Percentiles rank a stretch among this genome's conserved stretches.
Evolutionary conservation across 768 basidiomycete genomes (phyloP).

Genomic region (Roridomyces roridus): DNA sequence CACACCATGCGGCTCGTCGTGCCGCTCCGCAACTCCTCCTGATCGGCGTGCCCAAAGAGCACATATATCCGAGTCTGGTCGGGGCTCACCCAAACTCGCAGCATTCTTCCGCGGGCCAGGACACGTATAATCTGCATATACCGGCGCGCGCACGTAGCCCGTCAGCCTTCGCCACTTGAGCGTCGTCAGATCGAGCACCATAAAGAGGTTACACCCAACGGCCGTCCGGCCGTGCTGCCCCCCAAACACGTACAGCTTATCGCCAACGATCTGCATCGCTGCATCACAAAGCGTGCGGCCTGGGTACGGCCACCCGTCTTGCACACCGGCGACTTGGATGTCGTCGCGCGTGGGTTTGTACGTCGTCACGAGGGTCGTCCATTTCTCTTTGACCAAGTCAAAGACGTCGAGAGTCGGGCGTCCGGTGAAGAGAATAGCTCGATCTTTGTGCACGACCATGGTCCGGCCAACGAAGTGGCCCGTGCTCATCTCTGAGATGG

Average conservation of each 20-base stretch:
- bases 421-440: constrained; percentile 45
- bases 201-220: constrained; percentile 45
- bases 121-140: constrained; percentile 21
- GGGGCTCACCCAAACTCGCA: constrained; percentile 40
- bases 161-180: constrained; percentile 33
- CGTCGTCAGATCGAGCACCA: constrained; percentile 32
- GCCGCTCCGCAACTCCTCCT: constrained; percentile 28
- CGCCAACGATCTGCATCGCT: constrained; percentile 31
- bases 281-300: constrained; percentile 14
- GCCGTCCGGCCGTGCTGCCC: constrained; percentile 34
- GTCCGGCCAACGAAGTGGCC: constrained; percentile 29
- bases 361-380: constrained; percentile 36
- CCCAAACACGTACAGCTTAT: constrained; percentile 46
- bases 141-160: constrained; percentile 26
- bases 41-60: constrained; percentile 41
- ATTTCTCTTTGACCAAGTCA: constrained; percentile 41
- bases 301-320: constrained; percentile 32
- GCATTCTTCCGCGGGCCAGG: constrained; percentile 43
- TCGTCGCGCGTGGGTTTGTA: constrained; percentile 20
- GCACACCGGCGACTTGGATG: constrained; percentile 1
- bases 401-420: constrained; percentile 36
- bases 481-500: background rate
- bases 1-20: constrained; percentile 33
- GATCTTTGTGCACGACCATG: constrained; percentile 31
- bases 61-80: constrained; percentile 37